Base-by-base conservation (phyloP, 2,329 filamentous ascomycete genomes). In the Myriosclerotinia duriaeana region DNA sequence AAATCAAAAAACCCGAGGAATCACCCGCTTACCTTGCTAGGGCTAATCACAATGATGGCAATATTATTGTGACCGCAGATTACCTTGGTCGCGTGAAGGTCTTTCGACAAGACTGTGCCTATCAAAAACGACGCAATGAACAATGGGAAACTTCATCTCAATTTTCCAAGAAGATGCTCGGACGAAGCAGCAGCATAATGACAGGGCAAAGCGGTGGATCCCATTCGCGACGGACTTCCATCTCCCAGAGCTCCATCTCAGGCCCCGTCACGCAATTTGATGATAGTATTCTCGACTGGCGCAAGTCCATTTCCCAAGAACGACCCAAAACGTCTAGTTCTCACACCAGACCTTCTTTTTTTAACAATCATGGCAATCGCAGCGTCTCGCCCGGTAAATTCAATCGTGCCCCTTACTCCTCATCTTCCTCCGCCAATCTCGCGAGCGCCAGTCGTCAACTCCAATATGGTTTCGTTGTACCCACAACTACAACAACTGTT, bases 41-140 rank as follows among this genome's bases (percentile, higher is more conserved):
- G 20, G 89, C 88, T 8, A 84, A 84, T 20, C 95, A 99, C 76
- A 80, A 82, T 17, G 88, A 89, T 68, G 95, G 95, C 36, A 92
- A 97, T 73, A 97, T 99, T 69, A 89, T 99, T 66, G 86, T 98
- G 60, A 96, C 94, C 0, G 91, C 93, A 1, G 94, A 97, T 76
- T 92, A 92, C 73, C 88, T 87, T 0, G 95, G 95, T 46, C 86
- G 87, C 36, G 95, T 99, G 79, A 97, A 97, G 76, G 90, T 98
- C 0, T 97, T 97, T 76, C 87, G 95, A 26, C 94, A 98, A 77
- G 95, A 99, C 76, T 76, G 74, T 75, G 95, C 94, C 0, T 92
- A 85, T 72, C 78, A 83, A 59, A 97, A 96, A 78, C 88, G 94
- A 6, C 84, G 86, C 65, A 85, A 88, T 66, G 91, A 93, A 65